Evolutionary conservation across 352 stramenopile genomes (phyloP), one percentile per base, ranked within the genome.

Genomic region (Globisporangium middletonii): DNA sequence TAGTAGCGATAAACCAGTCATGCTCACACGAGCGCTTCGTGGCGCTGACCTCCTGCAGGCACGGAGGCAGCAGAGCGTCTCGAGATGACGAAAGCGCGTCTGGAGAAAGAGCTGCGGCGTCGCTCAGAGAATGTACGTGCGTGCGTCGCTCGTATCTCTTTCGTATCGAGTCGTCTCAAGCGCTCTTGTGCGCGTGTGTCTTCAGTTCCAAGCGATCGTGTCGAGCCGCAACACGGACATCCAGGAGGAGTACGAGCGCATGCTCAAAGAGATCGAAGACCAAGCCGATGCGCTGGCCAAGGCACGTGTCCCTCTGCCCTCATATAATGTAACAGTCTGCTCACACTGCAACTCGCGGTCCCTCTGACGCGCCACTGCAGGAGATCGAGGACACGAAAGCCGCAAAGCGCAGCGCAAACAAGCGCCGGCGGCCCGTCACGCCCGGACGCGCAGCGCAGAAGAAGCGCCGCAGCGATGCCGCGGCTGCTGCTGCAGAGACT

Each of bases 201-300:
- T 44, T 30, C 60, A 91, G 75, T 88, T 89, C 52, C 72, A 64
- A 19, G 71, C 85, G 13, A 63, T 89, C 7, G 65, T 91, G 15
- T 82, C 77, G 44, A 91, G 69, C 33, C 71, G 80, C 56, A 91
- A 91, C 50, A 82, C 65, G 4, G 78, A 86, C 57, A 79, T 91
- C 26, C 81, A 90, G 65, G 78, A 89, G 35, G 76, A 88, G 55
- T 91, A 88, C 50, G 72, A 77, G 47, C 78, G 78, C 15, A 87
- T 91, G 76, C 68, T 89, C 9, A 79, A 80, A 54, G 77, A 89
- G 46, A 60, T 89, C 38, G 81, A 91, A 18, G 80, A 90, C 53
- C 77, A 88, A 55, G 70, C 67, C 1, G 76, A 75, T 43, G 59
- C 57, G 35, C 65, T 90, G 27, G 50, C 62, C 33, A 57, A 66